Evolutionary conservation across 163 green algal species (phyloP).

Genomic region (Volvox carteri): DNA sequence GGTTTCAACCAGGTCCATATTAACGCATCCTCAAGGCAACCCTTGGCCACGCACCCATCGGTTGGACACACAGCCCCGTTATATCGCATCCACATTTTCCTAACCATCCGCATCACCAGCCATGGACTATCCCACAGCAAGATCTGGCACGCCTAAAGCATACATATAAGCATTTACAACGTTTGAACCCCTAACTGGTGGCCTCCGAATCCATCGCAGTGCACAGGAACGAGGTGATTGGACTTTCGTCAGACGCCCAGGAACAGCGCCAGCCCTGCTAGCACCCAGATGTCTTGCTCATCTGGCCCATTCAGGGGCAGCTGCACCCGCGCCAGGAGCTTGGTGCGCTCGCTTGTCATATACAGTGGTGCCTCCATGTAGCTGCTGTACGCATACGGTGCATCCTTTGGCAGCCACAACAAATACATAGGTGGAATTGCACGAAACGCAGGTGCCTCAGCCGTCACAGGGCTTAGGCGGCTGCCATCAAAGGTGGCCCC

Average conservation of each 20-base stretch:
- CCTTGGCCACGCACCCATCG: no score
- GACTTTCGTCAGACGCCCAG: constrained; percentile 24
- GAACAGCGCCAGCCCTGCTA: constrained; percentile 72
- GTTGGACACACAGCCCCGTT: no score
- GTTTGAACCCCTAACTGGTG: no score
- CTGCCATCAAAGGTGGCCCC: constrained; percentile 80
- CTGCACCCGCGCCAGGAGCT: constrained; percentile 75
- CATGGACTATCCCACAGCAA: no score
- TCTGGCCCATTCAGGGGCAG: constrained; percentile 67
- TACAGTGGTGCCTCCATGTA: constrained; percentile 73
- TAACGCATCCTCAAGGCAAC: no score
- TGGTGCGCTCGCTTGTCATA: constrained; percentile 52
- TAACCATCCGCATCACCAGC: no score
- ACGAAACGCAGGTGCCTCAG: constrained; percentile 66
- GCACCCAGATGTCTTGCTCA: constrained; percentile 63
- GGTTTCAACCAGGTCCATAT: no score
- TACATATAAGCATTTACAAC: no score
- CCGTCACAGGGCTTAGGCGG: constrained; percentile 58
- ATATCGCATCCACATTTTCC: no score
- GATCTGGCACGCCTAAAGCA: no score
- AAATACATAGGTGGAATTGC: constrained; percentile 64
- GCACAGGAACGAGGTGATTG: no score
- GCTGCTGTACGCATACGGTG: constrained; percentile 57
- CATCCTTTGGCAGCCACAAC: constrained; percentile 73
- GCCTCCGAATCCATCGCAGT: no score